Evolutionary conservation across 2,329 filamentous ascomycete genomes (phyloP), one percentile per base, ranked within the genome.

Genomic region (Botryotinia calthae): DNA sequence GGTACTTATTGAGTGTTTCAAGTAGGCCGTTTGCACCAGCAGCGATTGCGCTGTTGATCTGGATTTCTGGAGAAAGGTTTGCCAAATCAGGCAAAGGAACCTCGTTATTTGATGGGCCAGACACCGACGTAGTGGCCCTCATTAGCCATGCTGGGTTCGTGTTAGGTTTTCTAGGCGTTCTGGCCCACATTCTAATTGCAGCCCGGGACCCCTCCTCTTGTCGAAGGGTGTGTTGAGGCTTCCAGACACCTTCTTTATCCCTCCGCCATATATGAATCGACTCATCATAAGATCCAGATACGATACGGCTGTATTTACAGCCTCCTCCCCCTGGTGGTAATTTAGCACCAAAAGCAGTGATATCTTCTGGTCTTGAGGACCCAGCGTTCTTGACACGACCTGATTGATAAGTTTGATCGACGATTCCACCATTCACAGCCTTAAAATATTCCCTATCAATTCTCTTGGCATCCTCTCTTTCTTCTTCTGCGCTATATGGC

Each of bases 281-380:
- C 83, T 97, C 94, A 77, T 99, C 96, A 78, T 99, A 99, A 0
- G 94, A 97, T 3, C 96, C 96, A 10, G 95, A 98, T 5, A 99
- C 94, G 73, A 99, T 99, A n/a, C 95, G 91, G 16, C 92, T 94
- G 85, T 95, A 98, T 76, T 87, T 90, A 79, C 93, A 93, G 40
- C 95, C 94, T 56, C 95, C 95, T 37, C 95, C 95, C 20, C 95
- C 95, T 0, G 95, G 95, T 1, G 95, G 95, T 3, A 98, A 86
- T 80, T 93, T 96, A 25, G 95, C 93, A 0, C 95, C 95, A 67
- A 93, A 89, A 0, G 93, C 92, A 72, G 90, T 90, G 62, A 97
- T 90, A 75, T 96, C 90, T 69, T 91, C 88, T 0, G 93, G 93
- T 62, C 90, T 87, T 54, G 88, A 88, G 75, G 93, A 95, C 2